Percentiles rank a stretch among this genome's conserved stretches.
Evolutionary conservation across 2,329 filamentous ascomycete species (phyloP).

Genomic region (Hypoxylon sp.): DNA sequence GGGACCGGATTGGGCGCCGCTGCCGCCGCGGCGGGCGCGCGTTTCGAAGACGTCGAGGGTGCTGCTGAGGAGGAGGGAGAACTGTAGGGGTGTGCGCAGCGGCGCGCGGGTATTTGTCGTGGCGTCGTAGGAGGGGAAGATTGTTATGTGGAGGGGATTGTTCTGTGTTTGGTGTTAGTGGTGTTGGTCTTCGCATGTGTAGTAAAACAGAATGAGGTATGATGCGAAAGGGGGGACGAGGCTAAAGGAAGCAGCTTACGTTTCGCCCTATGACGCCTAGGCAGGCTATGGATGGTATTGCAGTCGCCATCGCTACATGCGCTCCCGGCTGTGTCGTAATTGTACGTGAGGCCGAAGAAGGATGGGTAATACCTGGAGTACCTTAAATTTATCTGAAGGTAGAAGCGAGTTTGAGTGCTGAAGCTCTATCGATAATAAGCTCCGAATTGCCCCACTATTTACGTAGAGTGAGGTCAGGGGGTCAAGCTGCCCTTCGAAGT

Average conservation of each 20-base stretch:
- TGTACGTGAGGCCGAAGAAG: conserved; percentile 3
- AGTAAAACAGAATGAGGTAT: background rate
- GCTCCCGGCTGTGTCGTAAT: conserved; percentile 5
- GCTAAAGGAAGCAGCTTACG: conserved; percentile 63
- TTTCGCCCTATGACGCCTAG: conserved; percentile 95
- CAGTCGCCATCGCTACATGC: conserved; percentile 64
- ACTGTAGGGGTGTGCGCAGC: conserved; percentile 83
- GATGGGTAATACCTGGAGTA: background rate
- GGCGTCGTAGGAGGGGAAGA: conserved; percentile 82
- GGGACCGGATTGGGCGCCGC: background rate
- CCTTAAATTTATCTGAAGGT: background rate
- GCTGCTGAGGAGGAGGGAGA: conserved; percentile 89
- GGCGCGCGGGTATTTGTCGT: conserved; percentile 65
- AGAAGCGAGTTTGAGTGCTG: conserved; percentile 7
- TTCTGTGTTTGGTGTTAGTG: conserved; percentile 70
- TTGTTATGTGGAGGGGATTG: conserved; percentile 92
- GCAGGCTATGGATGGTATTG: conserved; percentile 87
- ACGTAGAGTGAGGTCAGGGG: conserved; percentile 16
- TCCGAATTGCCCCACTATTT: conserved; percentile 28
- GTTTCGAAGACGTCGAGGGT: conserved; percentile 95
- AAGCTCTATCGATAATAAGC: conserved; percentile 39
- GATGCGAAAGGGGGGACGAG: conserved; percentile 1
- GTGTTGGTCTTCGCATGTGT: background rate
- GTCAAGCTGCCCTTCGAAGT: conserved; percentile 6
- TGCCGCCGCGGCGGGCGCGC: conserved; percentile 78